phyloP scores from a whole-genome alignment of 2,329 filamentous ascomycete genomes.

The Clathrospora elynae region DNA sequence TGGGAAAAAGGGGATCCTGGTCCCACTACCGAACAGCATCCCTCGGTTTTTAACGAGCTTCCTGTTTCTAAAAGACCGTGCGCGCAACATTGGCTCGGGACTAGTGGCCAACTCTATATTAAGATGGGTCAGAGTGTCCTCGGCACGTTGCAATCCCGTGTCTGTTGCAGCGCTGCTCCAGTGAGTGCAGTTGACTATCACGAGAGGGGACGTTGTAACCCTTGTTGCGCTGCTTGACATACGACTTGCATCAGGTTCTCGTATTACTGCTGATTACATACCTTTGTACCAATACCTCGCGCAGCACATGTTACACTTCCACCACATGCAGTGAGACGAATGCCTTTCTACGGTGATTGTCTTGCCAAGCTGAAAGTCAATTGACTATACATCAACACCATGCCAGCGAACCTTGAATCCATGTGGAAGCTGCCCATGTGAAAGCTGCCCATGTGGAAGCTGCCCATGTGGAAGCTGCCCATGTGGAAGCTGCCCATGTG shows the following conservation, averaged over 20 bases:
- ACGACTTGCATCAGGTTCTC: slow-evolving; percentile 12
- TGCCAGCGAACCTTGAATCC: too few relatives aligned
- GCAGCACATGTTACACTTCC: slow-evolving; percentile 1
- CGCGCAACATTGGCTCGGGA: slow-evolving; percentile 25
- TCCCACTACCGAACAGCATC: slow-evolving; percentile 20
- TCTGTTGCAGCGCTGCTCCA: slow-evolving; percentile 5
- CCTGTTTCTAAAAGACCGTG: slow-evolving; percentile 15
- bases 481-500: too few relatives aligned
- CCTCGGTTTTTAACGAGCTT: slow-evolving; percentile 11
- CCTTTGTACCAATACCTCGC: not conserved
- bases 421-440: too few relatives aligned
- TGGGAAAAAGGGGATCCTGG: slow-evolving; percentile 5
- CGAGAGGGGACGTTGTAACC: not conserved
- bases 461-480: too few relatives aligned
- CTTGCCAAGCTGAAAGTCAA: too few relatives aligned
- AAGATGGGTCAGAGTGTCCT: slow-evolving; percentile 25
- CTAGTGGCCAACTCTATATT: slow-evolving; percentile 37
- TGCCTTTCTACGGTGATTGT: too few relatives aligned
- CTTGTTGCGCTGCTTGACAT: slow-evolving; percentile 1
- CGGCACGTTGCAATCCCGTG: slow-evolving; percentile 24
- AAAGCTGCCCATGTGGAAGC: too few relatives aligned
- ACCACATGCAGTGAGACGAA: slow-evolving; percentile 1
- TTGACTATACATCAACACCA: too few relatives aligned
- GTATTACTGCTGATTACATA: slow-evolving; percentile 10
- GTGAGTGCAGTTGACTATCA: slow-evolving; percentile 1